These are phyloP conservation scores for Sphagnum magellanicum DNA, from an alignment of 228 moss, liverwort and hornwort species.

Conservation along the genomic window DNA sequence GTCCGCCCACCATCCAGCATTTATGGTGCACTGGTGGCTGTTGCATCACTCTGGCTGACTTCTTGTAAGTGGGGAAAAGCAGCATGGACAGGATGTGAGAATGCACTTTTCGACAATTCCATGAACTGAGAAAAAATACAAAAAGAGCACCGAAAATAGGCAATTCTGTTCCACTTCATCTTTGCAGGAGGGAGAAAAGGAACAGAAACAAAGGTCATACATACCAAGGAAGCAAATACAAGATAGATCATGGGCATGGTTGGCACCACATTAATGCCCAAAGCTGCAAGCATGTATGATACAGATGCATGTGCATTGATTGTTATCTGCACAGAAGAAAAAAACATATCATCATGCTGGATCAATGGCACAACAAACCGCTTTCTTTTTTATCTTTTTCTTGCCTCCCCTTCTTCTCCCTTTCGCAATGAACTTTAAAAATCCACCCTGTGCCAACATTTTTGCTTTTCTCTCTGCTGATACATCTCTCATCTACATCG, in stretches of 20 bases:
- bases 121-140: neutral
- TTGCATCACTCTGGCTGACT: too few species aligned
- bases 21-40: too few species aligned
- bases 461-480: too few species aligned
- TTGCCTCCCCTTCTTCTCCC: too few species aligned
- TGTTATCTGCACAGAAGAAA: conserved; percentile 53
- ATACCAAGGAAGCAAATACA: conserved; percentile 78
- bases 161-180: neutral
- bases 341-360: too few species aligned
- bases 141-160: neutral
- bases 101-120: neutral
- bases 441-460: too few species aligned
- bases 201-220: neutral
- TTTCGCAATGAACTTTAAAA: too few species aligned
- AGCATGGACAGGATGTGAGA: neutral
- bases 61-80: too few species aligned
- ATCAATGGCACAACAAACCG: too few species aligned
- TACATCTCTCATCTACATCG: too few species aligned
- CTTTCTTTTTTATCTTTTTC: too few species aligned
- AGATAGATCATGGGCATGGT: conserved; percentile 87
- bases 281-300: conserved; percentile 81
- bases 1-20: too few species aligned
- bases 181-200: neutral
- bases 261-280: conserved; percentile 78
- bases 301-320: conserved; percentile 96